Evolutionary conservation across 163 green algal genomes (phyloP).

Genomic region (Scenedesmus sp.): DNA sequence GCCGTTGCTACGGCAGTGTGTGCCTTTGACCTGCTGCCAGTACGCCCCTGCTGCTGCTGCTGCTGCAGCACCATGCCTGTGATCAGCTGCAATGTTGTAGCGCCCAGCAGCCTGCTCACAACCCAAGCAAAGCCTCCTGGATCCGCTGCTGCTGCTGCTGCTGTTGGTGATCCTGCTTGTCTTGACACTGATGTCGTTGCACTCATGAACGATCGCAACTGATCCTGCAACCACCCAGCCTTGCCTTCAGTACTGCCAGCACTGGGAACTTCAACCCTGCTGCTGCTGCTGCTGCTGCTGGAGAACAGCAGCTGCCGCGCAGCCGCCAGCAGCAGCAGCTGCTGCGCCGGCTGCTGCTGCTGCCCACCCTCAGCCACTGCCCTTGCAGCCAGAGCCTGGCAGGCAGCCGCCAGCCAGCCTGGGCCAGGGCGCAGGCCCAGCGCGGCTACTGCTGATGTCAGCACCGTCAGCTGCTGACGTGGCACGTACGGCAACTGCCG

Average conservation of each 20-base stretch:
- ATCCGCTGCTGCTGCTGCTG: conserved; percentile 3
- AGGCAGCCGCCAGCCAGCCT: conserved; percentile 26
- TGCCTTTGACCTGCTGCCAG: background rate
- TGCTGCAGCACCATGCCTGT: background rate
- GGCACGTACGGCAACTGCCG: conserved; percentile 15
- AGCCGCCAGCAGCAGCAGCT: conserved; percentile 41
- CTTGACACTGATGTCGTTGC: background rate
- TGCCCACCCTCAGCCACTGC: background rate
- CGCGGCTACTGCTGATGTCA: background rate
- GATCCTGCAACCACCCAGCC: background rate
- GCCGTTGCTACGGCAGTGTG: background rate
- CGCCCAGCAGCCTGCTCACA: conserved; percentile 7
- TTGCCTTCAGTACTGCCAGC: background rate
- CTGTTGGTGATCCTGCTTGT: background rate
- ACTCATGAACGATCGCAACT: background rate
- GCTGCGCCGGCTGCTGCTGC: conserved; percentile 12
- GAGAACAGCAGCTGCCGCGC: conserved; percentile 1
- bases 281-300: background rate
- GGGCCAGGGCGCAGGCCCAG: background rate
- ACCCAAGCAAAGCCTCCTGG: background rate
- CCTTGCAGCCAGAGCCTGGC: conserved; percentile 11
- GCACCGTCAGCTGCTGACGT: background rate
- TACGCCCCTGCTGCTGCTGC: background rate
- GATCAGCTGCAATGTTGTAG: conserved; percentile 12
- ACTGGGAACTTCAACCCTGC: background rate